Percentiles rank a stretch among this genome's conserved stretches.
These are phyloP conservation scores for Colletotrichum spaethianum DNA, from an alignment of 2,329 filamentous ascomycete species.

Conservation along the genomic window DNA sequence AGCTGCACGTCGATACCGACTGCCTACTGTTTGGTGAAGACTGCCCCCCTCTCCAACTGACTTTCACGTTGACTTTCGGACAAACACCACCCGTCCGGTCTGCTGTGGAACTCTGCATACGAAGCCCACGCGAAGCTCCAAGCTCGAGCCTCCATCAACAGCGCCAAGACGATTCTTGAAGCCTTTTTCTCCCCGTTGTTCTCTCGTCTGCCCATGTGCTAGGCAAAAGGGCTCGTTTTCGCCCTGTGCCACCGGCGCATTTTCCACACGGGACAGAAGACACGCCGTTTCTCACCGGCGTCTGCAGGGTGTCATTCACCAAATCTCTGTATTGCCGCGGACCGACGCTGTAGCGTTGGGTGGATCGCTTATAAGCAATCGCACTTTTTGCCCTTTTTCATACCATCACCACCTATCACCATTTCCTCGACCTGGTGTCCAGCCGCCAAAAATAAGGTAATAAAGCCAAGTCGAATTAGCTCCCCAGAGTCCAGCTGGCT, in stretches of 20 bases:
- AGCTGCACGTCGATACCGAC: slow-evolving; percentile 16
- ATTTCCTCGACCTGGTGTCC: background rate
- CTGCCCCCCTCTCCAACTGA: background rate
- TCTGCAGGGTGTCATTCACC: slow-evolving; percentile 3
- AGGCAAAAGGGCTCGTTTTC: background rate
- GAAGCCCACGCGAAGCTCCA: background rate
- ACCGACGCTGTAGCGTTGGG: background rate
- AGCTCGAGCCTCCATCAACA: background rate
- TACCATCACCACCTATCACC: slow-evolving; percentile 2
- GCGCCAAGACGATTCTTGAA: background rate
- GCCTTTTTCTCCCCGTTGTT: background rate
- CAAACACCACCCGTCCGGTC: slow-evolving; percentile 33
- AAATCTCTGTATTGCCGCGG: background rate
- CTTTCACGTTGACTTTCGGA: slow-evolving; percentile 8
- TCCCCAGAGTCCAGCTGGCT: slow-evolving; percentile 11
- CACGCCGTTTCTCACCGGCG: background rate
- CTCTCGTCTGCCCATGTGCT: slow-evolving; percentile 9
- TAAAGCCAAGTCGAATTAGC: background rate
- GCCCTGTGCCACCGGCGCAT: slow-evolving; percentile 6
- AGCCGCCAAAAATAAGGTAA: background rate
- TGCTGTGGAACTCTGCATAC: background rate
- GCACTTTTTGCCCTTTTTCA: background rate
- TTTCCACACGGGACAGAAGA: background rate
- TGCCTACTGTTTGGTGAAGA: background rate
- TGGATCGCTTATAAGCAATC: slow-evolving; percentile 7